Conservation (phyloP, 2,329 filamentous ascomycete species). For the Aspergillus oerlinghausenensis region DNA sequence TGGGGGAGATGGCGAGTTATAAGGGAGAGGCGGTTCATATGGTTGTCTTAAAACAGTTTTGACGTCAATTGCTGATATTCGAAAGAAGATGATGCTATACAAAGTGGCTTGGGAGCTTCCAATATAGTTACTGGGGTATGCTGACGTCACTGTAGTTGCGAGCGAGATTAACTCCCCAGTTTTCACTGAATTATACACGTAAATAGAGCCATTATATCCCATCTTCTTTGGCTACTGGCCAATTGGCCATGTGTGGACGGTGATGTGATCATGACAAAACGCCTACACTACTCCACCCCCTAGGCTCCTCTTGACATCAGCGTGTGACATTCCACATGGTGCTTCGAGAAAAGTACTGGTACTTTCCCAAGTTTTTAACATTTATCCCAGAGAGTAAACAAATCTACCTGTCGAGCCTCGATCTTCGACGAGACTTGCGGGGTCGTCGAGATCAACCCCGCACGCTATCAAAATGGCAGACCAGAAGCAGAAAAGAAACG, state of each 20-base stretch:
- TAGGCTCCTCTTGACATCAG: background rate
- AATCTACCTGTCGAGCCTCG: background rate
- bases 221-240: background rate
- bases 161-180: background rate
- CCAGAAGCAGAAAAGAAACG: slow-evolving; percentile 21
- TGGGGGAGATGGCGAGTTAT: background rate
- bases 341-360: background rate
- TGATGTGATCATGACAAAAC: slow-evolving; percentile 13
- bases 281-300: background rate
- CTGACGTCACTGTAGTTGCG: background rate
- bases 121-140: background rate
- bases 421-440: background rate
- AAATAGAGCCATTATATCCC: background rate
- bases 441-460: background rate
- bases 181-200: too few species aligned
- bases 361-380: background rate
- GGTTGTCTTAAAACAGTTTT: background rate
- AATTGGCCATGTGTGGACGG: background rate
- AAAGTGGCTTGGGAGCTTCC: background rate
- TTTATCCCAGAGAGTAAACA: background rate
- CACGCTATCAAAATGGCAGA: slow-evolving; percentile 2
- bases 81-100: background rate
- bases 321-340: background rate
- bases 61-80: background rate
- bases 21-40: background rate